Percentiles rank a stretch among this genome's conserved stretches.
These are phyloP conservation scores for Leucoagaricus sp. DNA, from an alignment of 1,284 basidiomycete species.

Conservation along the genomic window DNA sequence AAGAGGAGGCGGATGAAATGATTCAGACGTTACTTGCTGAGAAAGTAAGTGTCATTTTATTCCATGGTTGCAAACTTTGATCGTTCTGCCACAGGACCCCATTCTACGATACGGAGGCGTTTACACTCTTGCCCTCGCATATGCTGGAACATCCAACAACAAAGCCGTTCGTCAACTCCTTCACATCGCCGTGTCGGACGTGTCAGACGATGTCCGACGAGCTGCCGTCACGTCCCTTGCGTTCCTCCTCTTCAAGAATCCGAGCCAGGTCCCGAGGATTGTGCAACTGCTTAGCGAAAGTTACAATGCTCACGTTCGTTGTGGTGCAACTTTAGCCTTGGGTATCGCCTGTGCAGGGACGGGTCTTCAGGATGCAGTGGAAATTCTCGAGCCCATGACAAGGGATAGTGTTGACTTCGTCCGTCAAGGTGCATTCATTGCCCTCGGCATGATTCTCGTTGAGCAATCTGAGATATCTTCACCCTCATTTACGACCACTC, in stretches of 20 bases:
- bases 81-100: conserved; percentile 66
- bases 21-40: conserved; percentile 79
- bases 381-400: conserved; percentile 95
- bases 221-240: conserved; percentile 94
- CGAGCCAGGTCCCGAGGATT: conserved; percentile 90
- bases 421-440: conserved; percentile 94
- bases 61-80: conserved; percentile 11
- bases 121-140: conserved; percentile 92
- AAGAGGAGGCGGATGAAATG: conserved; percentile 84
- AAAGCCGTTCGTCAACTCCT: conserved; percentile 87
- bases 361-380: conserved; percentile 89
- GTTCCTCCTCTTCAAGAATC: conserved; percentile 95
- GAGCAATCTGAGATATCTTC: conserved; percentile 91
- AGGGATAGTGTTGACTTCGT: conserved; percentile 97
- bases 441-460: conserved; percentile 93
- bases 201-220: conserved; percentile 92
- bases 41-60: conserved; percentile 58
- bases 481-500: conserved; percentile 77
- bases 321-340: conserved; percentile 91
- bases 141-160: conserved; percentile 94
- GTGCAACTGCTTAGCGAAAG: conserved; percentile 95
- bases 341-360: conserved; percentile 98
- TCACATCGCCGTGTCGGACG: conserved; percentile 95
- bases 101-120: conserved; percentile 96
- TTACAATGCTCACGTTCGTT: conserved; percentile 97